Evolutionary conservation across 306 rosid species (phyloP), one percentile per base, ranked within the genome.

Genomic region (Trifolium subterraneum): DNA sequence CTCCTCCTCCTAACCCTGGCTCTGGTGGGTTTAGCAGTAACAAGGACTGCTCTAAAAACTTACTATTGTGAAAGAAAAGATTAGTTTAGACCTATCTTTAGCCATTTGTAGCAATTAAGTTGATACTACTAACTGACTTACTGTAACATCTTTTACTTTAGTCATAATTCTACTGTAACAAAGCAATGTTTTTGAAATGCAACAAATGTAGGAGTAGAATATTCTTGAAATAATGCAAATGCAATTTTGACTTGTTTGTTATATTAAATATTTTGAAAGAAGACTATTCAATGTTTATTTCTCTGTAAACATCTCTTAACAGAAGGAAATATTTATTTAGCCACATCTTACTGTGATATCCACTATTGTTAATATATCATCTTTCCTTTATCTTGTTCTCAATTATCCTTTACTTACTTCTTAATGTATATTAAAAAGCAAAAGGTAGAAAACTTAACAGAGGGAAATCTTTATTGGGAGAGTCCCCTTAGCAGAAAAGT

Each of bases 51-150:
- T 85, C 83, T 4, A 68, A 52, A 58, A 83, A 4, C 81, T 89
- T 60, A 80, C 89, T 64, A 70, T 71, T 6, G 81, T 80, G n/a
- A 78, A 84, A 56, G 83, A 41, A 8, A 78, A 41, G 48, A 70
- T 94, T 60, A 90, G 87, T 84, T 71, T 94, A 48, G 92, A 88
- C 71, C 87, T 91, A 13, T 86, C 97, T n/a, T 79, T 94, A 56
- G 89, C 97, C 58, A 86, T 90, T 2, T 91, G 85, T 75, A 90
- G 97, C 67, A 88, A 77, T 63, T 90, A 76, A 87, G 71, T 27
- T 19, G 1, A 14, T 65, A 22, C 3, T 47, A 65, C 11, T 22
- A 2, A 25, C 29, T 25, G 29, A 2, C 29, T 36, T 50, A 18
- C 29, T 60, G 68, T 81, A 71, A 56, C 65, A 66, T 58, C 31